A percentile compares a stretch with the other conserved stretches of the same genome.
Conservation (phyloP, 148 eudicot species). For the Persicaria tinctoria region DNA sequence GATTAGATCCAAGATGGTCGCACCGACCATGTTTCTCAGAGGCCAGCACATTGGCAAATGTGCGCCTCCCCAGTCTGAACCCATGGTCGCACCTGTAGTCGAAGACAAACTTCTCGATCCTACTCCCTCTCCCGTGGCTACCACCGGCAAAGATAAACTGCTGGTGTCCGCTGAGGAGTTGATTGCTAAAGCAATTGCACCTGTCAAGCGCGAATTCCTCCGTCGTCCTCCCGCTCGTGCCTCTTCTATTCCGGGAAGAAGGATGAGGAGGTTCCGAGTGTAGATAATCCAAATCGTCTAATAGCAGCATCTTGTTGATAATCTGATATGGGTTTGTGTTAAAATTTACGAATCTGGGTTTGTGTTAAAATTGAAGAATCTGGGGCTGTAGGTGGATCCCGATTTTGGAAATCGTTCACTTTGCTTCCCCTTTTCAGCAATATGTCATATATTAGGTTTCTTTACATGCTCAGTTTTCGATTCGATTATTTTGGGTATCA, state of each 20-base stretch:
- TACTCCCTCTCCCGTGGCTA: not conserved
- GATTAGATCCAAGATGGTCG: too few species aligned
- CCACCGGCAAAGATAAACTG: not conserved
- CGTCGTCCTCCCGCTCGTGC: conserved; percentile 48
- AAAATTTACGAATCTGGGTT: too few species aligned
- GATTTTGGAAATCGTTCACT: too few species aligned
- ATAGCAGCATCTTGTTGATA: not conserved
- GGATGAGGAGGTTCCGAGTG: conserved; percentile 16
- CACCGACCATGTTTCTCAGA: too few species aligned
- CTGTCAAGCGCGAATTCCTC: conserved; percentile 68
- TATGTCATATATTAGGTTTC: too few species aligned
- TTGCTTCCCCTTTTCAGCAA: too few species aligned
- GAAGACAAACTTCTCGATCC: not conserved
- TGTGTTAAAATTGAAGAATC: too few species aligned
- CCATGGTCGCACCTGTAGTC: not conserved
- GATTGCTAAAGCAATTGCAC: conserved; percentile 76
- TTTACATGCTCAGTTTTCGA: too few species aligned
- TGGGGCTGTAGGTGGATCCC: too few species aligned
- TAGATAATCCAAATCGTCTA: conserved; percentile 25
- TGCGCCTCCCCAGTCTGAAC: not conserved
- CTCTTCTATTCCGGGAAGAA: conserved; percentile 12
- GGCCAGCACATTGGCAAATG: too few species aligned
- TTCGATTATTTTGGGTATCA: too few species aligned
- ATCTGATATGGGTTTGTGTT: too few species aligned
- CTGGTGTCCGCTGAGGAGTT: conserved; percentile 41